Base-by-base conservation (phyloP, 495 filamentous ascomycete species). In the Neohortaea acidophila region DNA sequence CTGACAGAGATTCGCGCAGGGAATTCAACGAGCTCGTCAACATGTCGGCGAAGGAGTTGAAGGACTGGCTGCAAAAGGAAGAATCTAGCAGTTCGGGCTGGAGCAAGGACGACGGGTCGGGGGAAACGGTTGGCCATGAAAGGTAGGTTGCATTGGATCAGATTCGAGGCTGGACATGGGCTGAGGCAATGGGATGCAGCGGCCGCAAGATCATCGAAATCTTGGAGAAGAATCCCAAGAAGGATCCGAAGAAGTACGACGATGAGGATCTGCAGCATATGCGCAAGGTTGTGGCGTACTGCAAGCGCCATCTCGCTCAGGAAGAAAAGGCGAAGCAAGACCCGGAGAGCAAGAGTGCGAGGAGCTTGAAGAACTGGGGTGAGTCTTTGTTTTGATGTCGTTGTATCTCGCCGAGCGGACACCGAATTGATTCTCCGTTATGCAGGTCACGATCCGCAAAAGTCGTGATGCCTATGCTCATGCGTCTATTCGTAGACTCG, bases 21-120 rank as follows among this genome's bases (percentile, higher is more conserved):
- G 73, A 79, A 54, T 81, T 79, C 59, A 79, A 78, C 45, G 63
- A 69, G 21, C 61, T 78, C 34, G 73, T 80, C 25, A 79, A 81
- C 53, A 81, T 81, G 76, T 61, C 63, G 6, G 55, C 72, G 0
- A 47, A 56, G 3, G 75, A 79, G 43, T 62, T 81, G 22, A 58
- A 73, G 38, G 60, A 63, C 15, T 81, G 75, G 76, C 62, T 81
- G 2, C 59, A 66, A 36, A 53, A 65, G 24, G 65, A 68, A 12
- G 54, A 65, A 14, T 77, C 73, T 2, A 57, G 60, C 22, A 59
- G 49, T 7, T 64, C 72, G 0, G 77, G 77, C 6, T 79, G 70
- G 72, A 41, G 24, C 5, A 73, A 71, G 51, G 56, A 59, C 30
- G 70, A 74, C 43, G 70, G 66, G 1, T 63, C 58, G 15, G 66